Percentiles rank a stretch among this genome's conserved stretches.
Evolutionary conservation across 441 rosid species (phyloP).

Genomic region (Theobroma grandiflorum): DNA sequence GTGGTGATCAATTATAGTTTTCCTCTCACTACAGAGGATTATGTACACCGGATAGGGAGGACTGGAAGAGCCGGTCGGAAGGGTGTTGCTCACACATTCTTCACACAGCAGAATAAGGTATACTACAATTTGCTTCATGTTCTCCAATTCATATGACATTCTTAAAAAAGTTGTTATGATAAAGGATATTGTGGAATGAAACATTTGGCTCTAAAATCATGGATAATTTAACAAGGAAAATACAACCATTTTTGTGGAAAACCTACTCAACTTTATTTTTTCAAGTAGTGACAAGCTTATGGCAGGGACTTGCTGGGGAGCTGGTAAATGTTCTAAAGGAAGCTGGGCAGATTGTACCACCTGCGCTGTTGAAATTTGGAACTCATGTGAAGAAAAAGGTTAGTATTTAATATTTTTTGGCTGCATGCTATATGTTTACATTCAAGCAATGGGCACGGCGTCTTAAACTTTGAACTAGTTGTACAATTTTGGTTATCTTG

Average conservation of each 20-base stretch:
- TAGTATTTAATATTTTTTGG: background rate
- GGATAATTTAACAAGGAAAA: too few species aligned
- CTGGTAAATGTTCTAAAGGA: conserved; percentile 91
- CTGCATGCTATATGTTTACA: background rate
- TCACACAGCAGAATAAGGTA: conserved; percentile 89
- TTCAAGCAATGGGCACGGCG: background rate
- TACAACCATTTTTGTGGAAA: background rate
- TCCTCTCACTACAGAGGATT: conserved; percentile 93
- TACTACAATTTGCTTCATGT: background rate
- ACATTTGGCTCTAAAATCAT: background rate
- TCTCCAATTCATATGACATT: background rate
- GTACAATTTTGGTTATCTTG: conserved; percentile 3
- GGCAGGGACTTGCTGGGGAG: conserved; percentile 93
- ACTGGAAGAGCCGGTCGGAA: conserved; percentile 98
- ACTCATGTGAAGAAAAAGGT: conserved; percentile 99
- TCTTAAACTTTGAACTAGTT: background rate
- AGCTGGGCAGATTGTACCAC: conserved; percentile 90
- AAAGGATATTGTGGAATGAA: background rate
- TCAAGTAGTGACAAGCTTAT: conserved; percentile 12
- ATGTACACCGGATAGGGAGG: conserved; percentile 92
- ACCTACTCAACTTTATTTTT: background rate
- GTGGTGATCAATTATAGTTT: conserved; percentile 94
- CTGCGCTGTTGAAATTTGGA: conserved; percentile 84
- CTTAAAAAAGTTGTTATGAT: background rate
- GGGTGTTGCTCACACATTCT: conserved; percentile 97